Evolutionary conservation across 345 rosid genomes (phyloP), one percentile per base, ranked within the genome.

Genomic region (Triadica sebifera): DNA sequence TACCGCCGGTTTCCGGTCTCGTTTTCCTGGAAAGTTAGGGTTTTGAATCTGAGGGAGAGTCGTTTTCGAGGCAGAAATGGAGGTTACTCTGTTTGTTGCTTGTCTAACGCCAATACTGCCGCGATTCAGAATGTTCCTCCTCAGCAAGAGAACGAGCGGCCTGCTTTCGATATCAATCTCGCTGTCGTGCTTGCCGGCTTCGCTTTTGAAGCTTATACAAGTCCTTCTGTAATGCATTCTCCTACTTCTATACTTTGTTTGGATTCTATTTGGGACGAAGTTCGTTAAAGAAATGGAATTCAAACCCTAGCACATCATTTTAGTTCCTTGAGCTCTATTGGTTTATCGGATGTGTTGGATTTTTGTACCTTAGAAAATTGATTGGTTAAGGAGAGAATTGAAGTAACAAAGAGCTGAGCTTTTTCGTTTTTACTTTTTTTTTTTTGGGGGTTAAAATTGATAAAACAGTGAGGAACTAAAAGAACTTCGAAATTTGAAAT

Each of bases 151-250:
- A 52, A 59, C n/a, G 57, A 77, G 53, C 82, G 92, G 65, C 91
- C 91, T 73, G 81, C 93, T 24, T 92, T 95, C 67, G 96, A 95
- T 77, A 88, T 92, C 79, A 95, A 92, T 82, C 93, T 92, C 55
- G 98, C 98, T 7, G 98, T 94, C 58, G 81, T 94, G 72, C 97
- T 95, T 41, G 98, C 98, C 50, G 98, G 99, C 69, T 95, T 95
- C 71, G 93, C 98, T n/a, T 95, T 92, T 76, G 99, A 92, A 81
- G 86, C 97, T 3, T 91, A 92, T 74, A 86, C 90, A n/a, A 86
- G 74, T 17, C 91, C 94, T 16, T 88, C 97, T 22, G 98, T 92
- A 82, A 77, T 45, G 59, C 16, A 8, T 59, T 49, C 57, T 17
- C 46, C 56, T 13, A 17, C 20, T 19, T 55, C 9, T 2, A 3